Percentiles rank a stretch among this genome's conserved stretches.
These are phyloP conservation scores for Nakazawaea peltata DNA, from an alignment of 805 yeast species.

Conservation along the genomic window DNA sequence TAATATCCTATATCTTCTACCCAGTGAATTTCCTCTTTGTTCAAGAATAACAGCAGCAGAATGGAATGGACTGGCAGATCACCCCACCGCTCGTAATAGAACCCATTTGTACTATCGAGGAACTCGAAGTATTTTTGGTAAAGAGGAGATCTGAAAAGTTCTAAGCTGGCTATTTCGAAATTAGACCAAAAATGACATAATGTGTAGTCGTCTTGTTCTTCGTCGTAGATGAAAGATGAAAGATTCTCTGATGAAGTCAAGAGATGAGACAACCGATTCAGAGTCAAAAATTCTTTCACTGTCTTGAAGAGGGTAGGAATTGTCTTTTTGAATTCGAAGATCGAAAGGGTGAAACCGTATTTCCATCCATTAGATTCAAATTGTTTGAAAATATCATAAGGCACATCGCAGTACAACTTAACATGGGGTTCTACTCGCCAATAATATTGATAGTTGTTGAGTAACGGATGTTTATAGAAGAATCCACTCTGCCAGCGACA, in stretches of 20 bases:
- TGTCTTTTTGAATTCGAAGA: conserved; percentile 58
- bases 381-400: conserved; percentile 52
- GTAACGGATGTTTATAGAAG: conserved; percentile 51
- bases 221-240: conserved; percentile 6
- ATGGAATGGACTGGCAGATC: conserved; percentile 54
- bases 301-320: conserved; percentile 32
- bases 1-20: conserved; percentile 25
- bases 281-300: neutral
- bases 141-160: conserved; percentile 48
- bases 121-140: conserved; percentile 54
- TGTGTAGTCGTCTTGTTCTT: conserved; percentile 32
- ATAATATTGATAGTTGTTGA: conserved; percentile 53
- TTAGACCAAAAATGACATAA: conserved; percentile 81
- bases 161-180: conserved; percentile 66
- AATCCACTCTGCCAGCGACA: conserved; percentile 38
- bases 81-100: conserved; percentile 88
- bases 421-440: conserved; percentile 78
- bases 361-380: conserved; percentile 44
- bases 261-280: neutral
- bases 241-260: conserved; percentile 1
- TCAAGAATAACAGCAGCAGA: conserved; percentile 27
- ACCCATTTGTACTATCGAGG: conserved; percentile 67
- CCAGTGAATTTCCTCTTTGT: conserved; percentile 21
- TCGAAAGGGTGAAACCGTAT: conserved; percentile 62
- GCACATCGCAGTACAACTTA: conserved; percentile 49